These are phyloP conservation scores for Cenococcum geophilum DNA, from an alignment of 495 filamentous ascomycete genomes.

Conservation along the genomic window DNA sequence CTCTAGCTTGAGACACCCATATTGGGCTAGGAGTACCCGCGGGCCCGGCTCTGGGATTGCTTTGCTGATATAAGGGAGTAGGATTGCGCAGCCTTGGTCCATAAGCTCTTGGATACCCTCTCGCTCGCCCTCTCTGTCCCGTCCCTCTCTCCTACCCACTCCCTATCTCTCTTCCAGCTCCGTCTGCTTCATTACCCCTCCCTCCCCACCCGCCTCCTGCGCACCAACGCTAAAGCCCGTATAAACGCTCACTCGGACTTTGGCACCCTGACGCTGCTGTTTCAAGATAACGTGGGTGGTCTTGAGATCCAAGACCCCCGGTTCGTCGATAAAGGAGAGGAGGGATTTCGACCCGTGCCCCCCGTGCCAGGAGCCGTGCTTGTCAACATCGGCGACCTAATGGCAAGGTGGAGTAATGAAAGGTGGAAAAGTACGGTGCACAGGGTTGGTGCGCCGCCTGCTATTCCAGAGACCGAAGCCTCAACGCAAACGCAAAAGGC, in stretches of 20 bases:
- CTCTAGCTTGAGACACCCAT: too few species aligned
- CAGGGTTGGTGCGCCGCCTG: slow-evolving; percentile 18
- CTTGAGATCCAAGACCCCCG: slow-evolving; percentile 42
- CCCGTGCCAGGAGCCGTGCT: slow-evolving; percentile 15
- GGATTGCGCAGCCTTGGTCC: slow-evolving; percentile 21
- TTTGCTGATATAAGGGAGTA: slow-evolving; percentile 1
- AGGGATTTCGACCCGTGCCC: background rate
- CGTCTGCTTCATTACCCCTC: slow-evolving; percentile 62
- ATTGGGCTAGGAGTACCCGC: too few species aligned
- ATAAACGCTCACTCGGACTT: slow-evolving; percentile 43
- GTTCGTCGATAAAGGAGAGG: slow-evolving; percentile 1
- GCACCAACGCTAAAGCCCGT: slow-evolving; percentile 27
- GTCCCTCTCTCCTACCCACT: slow-evolving; percentile 19
- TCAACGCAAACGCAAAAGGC: too few species aligned
- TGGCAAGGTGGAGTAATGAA: slow-evolving; percentile 28
- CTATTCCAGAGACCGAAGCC: too few species aligned
- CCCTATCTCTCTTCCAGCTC: slow-evolving; percentile 42
- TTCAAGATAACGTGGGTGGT: slow-evolving; percentile 46
- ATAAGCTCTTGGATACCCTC: slow-evolving; percentile 24
- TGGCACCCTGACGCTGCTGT: slow-evolving; percentile 46
- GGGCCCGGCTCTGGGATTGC: too few species aligned
- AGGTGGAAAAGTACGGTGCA: slow-evolving; percentile 16
- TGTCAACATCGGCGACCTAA: slow-evolving; percentile 27
- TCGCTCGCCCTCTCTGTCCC: slow-evolving; percentile 25
- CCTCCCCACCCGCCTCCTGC: slow-evolving; percentile 39